Conservation (phyloP, 2,329 filamentous ascomycete species). For the Paracoccidioides brasiliensis region DNA sequence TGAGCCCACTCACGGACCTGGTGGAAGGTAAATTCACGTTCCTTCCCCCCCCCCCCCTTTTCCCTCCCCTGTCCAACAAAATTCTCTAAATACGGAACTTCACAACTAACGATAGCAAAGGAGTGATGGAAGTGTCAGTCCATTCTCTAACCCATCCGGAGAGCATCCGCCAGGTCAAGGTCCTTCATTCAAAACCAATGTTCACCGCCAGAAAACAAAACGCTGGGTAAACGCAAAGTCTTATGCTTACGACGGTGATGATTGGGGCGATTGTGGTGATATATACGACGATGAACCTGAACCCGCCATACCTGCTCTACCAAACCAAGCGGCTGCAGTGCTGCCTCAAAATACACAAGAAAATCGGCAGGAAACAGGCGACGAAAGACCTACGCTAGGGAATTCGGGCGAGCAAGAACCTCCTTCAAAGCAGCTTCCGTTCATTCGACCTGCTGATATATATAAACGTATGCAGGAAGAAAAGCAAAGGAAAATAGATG, state of each 20-base stretch:
- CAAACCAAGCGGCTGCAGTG: constrained; percentile 13
- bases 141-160: constrained; percentile 15
- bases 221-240: constrained; percentile 90
- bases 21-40: constrained; percentile 4
- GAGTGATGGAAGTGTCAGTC: constrained; percentile 11
- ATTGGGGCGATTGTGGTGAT: constrained; percentile 65
- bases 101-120: not conserved
- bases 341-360: constrained; percentile 1
- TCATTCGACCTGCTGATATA: constrained; percentile 63
- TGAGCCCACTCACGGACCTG: constrained; percentile 5
- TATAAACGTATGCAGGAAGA: constrained; percentile 61
- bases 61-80: not conserved
- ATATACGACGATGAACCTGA: constrained; percentile 50
- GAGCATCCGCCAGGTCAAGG: constrained; percentile 26
- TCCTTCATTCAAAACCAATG: constrained; percentile 64
- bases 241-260: constrained; percentile 80
- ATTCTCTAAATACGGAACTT: not conserved
- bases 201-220: constrained; percentile 77
- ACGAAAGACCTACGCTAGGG: constrained; percentile 18
- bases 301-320: constrained; percentile 28
- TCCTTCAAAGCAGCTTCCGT: constrained; percentile 41
- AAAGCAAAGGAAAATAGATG: constrained; percentile 34
- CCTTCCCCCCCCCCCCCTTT: not conserved
- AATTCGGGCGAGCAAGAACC: constrained; percentile 16
- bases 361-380: constrained; percentile 11